Percentiles rank a stretch among this genome's conserved stretches.
phyloP scores from a whole-genome alignment of 2,329 filamentous ascomycete species.

The Fusarium sp. region DNA sequence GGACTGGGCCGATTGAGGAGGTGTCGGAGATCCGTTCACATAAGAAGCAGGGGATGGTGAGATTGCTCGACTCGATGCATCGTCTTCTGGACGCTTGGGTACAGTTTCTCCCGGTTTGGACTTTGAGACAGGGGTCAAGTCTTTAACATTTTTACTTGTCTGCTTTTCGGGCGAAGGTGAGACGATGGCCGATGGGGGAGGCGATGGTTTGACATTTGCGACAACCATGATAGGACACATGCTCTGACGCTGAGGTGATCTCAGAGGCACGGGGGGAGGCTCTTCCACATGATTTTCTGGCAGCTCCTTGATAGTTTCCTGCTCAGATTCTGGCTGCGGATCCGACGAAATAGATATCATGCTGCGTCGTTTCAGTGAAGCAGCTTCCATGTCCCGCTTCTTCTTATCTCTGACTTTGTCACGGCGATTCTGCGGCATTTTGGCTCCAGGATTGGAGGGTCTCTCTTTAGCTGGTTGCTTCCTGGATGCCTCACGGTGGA shows the following conservation, averaged over 20 bases:
- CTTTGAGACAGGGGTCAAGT: slow-evolving; percentile 14
- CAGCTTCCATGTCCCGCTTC: slow-evolving; percentile 57
- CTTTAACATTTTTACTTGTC: background rate
- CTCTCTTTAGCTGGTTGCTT: slow-evolving; percentile 8
- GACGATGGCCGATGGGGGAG: slow-evolving; percentile 20
- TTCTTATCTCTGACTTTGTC: slow-evolving; percentile 59
- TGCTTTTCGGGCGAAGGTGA: slow-evolving; percentile 1
- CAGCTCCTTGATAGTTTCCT: slow-evolving; percentile 4
- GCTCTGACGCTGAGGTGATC: slow-evolving; percentile 40
- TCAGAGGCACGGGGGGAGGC: slow-evolving; percentile 31
- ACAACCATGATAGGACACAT: slow-evolving; percentile 58
- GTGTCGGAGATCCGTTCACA: slow-evolving; percentile 47
- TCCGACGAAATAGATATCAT: slow-evolving; percentile 15
- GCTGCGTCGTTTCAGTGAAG: slow-evolving; percentile 43
- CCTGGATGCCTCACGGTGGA: slow-evolving; percentile 3
- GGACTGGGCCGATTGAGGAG: slow-evolving; percentile 50
- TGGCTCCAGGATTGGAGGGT: slow-evolving; percentile 33
- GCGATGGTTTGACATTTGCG: slow-evolving; percentile 53
- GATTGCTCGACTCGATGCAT: slow-evolving; percentile 12
- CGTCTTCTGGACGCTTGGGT: background rate
- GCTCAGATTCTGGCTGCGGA: slow-evolving; percentile 2
- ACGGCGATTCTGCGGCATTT: slow-evolving; percentile 51
- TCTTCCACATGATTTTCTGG: slow-evolving; percentile 13
- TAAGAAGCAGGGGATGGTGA: slow-evolving; percentile 25
- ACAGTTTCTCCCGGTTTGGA: slow-evolving; percentile 9